These are phyloP conservation scores for Xanthoconium purpureum DNA, from an alignment of 768 basidiomycete genomes.

Conservation along the genomic window DNA sequence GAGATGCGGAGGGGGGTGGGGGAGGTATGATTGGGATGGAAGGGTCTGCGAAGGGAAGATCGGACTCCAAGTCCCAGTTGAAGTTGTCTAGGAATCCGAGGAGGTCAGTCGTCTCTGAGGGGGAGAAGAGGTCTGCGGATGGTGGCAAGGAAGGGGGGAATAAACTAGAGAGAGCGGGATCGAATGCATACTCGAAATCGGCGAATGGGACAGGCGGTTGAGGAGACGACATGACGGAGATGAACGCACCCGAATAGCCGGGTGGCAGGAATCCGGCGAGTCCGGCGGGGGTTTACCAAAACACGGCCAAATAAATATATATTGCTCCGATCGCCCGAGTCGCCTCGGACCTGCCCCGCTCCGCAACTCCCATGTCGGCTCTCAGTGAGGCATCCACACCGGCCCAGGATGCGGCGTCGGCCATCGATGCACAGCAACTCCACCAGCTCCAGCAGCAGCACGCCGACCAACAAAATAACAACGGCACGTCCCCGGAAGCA, in stretches of 20 bases:
- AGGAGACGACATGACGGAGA: constrained; percentile 22
- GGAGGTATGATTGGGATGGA: constrained; percentile 3
- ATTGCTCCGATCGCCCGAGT: constrained; percentile 30
- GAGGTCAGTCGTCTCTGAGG: constrained; percentile 73
- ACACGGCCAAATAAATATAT: constrained; percentile 26
- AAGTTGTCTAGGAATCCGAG: constrained; percentile 84
- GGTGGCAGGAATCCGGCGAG: neutral
- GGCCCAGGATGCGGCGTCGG: constrained; percentile 58
- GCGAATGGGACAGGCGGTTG: constrained; percentile 59
- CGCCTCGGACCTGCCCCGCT: constrained; percentile 32
- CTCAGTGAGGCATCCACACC: constrained; percentile 68
- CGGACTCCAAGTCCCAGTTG: constrained; percentile 57
- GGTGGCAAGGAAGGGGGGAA: constrained; percentile 63
- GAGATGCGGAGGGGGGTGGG: neutral
- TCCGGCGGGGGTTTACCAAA: constrained; percentile 12
- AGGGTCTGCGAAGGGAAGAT: constrained; percentile 24
- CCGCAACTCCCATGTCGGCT: constrained; percentile 68
- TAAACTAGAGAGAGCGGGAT: constrained; percentile 53
- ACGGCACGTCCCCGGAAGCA: constrained; percentile 31
- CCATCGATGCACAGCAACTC: constrained; percentile 58
- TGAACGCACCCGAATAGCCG: constrained; percentile 20
- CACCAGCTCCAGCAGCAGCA: constrained; percentile 40
- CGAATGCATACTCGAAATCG: constrained; percentile 73
- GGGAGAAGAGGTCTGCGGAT: constrained; percentile 76
- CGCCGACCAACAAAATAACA: constrained; percentile 30